These are phyloP conservation scores for Tulasnella sp. DNA, from an alignment of 768 basidiomycete genomes.

Conservation along the genomic window DNA sequence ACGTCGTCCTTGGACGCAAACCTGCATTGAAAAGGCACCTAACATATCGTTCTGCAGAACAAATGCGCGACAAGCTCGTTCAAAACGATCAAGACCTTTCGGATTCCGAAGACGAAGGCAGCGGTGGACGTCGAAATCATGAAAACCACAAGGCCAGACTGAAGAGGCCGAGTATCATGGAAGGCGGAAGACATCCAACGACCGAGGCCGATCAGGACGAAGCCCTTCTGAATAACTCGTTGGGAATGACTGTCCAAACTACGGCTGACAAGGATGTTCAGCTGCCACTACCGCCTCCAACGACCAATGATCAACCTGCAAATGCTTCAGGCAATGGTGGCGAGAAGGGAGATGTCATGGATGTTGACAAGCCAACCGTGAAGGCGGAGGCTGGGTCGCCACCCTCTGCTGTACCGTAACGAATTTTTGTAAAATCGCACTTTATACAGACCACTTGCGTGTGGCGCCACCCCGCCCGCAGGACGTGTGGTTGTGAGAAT, in stretches of 20 bases:
- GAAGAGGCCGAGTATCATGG: constrained; percentile 17
- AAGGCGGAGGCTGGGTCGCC: not conserved
- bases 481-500: too few relatives aligned
- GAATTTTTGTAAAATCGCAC: not conserved
- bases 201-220: constrained; percentile 5
- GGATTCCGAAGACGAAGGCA: constrained; percentile 97
- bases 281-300: not conserved
- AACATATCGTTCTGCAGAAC: constrained; percentile 31
- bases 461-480: too few relatives aligned
- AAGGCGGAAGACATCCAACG: constrained; percentile 9
- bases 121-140: constrained; percentile 66
- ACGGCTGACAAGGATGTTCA: not conserved
- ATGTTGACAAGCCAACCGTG: not conserved
- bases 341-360: not conserved
- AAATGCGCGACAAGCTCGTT: constrained; percentile 68
- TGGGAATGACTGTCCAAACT: not conserved
- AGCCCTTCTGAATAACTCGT: not conserved
- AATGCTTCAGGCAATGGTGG: not conserved
- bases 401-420: not conserved
- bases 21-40: not conserved
- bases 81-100: constrained; percentile 86
- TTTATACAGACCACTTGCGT: not conserved
- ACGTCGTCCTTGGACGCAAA: constrained; percentile 23
- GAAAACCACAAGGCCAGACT: constrained; percentile 2
- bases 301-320: not conserved